These are phyloP conservation scores for Talaromyces sp. DNA, from an alignment of 2,329 filamentous ascomycete species.

Conservation along the genomic window DNA sequence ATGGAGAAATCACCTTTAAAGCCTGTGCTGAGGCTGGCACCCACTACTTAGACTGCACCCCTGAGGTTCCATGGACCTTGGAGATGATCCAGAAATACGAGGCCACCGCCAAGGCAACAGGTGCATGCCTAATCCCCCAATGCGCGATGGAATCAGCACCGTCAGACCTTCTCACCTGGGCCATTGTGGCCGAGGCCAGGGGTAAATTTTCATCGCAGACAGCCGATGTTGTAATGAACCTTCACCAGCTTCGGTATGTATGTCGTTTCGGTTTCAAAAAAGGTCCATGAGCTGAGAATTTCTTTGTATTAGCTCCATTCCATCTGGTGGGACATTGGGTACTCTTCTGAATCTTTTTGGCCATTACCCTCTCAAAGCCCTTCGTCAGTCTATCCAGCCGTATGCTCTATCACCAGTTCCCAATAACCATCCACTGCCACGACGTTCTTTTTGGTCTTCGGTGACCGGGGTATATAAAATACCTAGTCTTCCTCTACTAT, in stretches of 20 bases:
- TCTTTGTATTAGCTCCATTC: not conserved
- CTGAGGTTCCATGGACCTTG: slow-evolving; percentile 2
- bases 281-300: not conserved
- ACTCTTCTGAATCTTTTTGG: not conserved
- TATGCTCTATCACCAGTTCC: not conserved
- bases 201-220: not conserved
- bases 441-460: not conserved
- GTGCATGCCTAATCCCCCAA: slow-evolving; percentile 1
- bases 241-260: not conserved
- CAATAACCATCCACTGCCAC: not conserved
- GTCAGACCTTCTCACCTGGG: slow-evolving; percentile 4
- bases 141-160: slow-evolving; percentile 4
- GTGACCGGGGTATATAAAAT: not conserved
- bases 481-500: not conserved
- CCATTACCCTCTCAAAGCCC: not conserved
- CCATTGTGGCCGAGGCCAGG: not conserved
- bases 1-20: slow-evolving; percentile 3
- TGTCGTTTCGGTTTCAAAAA: not conserved
- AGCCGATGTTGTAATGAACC: not conserved
- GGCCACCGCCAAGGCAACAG: not conserved
- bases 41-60: slow-evolving; percentile 1
- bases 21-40: slow-evolving; percentile 2
- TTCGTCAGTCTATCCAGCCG: not conserved
- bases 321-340: slow-evolving; percentile 2
- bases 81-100: slow-evolving; percentile 7